Evolutionary conservation across 1,139 yeast species (phyloP).

Genomic region (Debaryomyces nepalensis): DNA sequence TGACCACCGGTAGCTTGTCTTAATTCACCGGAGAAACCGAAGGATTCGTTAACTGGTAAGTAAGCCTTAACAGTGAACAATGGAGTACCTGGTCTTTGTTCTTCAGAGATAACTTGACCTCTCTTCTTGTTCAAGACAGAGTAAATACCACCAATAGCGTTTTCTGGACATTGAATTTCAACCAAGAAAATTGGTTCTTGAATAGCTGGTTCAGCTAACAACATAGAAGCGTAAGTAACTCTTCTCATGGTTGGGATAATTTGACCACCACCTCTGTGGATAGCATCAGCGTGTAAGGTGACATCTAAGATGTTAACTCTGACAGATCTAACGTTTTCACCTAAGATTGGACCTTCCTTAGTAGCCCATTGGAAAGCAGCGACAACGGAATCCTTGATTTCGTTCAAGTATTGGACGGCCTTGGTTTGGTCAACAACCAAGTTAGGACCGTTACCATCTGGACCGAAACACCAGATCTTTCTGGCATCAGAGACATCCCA

Average conservation of each 20-base stretch:
- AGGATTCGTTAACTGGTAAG: conserved; percentile 99
- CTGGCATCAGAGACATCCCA: conserved; percentile 99
- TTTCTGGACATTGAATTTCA: conserved; percentile 99
- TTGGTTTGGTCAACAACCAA: conserved; percentile 99
- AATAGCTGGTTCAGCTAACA: conserved; percentile 97
- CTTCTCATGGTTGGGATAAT: conserved; percentile 99
- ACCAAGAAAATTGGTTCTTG: conserved; percentile 99
- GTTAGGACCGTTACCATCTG: conserved; percentile 99
- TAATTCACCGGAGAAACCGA: conserved; percentile 99
- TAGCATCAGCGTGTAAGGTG: conserved; percentile 99
- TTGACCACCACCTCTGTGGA: conserved; percentile 99
- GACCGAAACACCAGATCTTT: conserved; percentile 99
- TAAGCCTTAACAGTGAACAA: conserved; percentile 98
- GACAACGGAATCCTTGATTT: conserved; percentile 99
- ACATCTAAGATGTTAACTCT: conserved; percentile 99
- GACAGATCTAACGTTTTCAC: conserved; percentile 94
- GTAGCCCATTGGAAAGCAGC: conserved; percentile 99
- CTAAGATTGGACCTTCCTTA: conserved; percentile 98
- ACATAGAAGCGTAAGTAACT: conserved; percentile 97
- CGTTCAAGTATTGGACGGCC: conserved; percentile 99
- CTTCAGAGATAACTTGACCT: conserved; percentile 99
- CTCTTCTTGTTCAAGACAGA: conserved; percentile 99
- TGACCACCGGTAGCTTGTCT: conserved; percentile 99
- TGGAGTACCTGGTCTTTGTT: conserved; percentile 99
- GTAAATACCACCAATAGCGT: conserved; percentile 99